Conservation (phyloP, 2,329 filamentous ascomycete species). For the Epichloe typhina region DNA sequence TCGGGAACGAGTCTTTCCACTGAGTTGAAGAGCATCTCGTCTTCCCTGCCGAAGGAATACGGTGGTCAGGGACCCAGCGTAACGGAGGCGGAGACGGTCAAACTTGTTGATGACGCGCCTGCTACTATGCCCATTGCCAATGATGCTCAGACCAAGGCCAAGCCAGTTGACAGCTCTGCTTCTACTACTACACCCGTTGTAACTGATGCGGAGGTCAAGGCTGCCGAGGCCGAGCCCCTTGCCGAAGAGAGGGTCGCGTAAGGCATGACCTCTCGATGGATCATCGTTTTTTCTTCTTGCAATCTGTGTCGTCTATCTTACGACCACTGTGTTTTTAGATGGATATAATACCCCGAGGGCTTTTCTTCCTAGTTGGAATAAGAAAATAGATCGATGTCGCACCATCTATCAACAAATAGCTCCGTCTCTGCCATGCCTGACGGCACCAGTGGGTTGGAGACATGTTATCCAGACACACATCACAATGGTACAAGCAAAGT, state of each 20-base stretch:
- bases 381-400: neutral
- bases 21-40: constrained; percentile 44
- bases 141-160: constrained; percentile 1
- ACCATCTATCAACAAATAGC: neutral
- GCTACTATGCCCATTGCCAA: constrained; percentile 4
- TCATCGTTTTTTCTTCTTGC: neutral
- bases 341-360: constrained; percentile 4
- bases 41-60: constrained; percentile 60
- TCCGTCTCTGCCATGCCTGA: no score
- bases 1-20: constrained; percentile 57
- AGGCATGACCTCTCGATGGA: neutral
- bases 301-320: no score
- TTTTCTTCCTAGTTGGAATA: neutral
- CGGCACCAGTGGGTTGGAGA: no score
- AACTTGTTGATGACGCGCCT: constrained; percentile 11
- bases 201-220: constrained; percentile 4
- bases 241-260: constrained; percentile 4
- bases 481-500: no score
- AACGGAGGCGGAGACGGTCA: constrained; percentile 22
- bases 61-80: constrained; percentile 53
- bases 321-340: neutral
- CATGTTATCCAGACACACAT: no score
- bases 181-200: neutral
- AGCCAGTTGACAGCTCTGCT: neutral
- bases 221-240: constrained; percentile 4